Conservation (phyloP, 1,139 yeast species). For the Casaregolazyma suthepensis region DNA sequence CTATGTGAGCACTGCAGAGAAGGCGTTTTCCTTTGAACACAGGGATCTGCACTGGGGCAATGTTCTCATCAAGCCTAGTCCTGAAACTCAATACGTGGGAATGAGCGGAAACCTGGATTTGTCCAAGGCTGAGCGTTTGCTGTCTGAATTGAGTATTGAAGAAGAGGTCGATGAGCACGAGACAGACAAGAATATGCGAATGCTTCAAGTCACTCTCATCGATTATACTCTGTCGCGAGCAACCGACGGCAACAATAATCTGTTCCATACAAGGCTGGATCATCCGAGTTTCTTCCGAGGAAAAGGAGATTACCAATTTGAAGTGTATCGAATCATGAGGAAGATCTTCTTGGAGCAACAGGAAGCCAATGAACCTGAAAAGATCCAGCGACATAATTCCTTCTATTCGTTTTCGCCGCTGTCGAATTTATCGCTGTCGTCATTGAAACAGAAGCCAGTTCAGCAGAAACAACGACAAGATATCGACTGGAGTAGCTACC, state of each 20-base stretch:
- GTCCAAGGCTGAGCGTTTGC: slow-evolving; percentile 12
- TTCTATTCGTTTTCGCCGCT: slow-evolving; percentile 5
- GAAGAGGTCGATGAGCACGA: slow-evolving; percentile 15
- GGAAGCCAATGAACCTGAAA: neutral
- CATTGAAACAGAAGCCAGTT: neutral
- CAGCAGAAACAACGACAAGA: slow-evolving; percentile 4
- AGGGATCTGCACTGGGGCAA: slow-evolving; percentile 65
- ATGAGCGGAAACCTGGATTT: neutral
- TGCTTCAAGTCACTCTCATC: slow-evolving; percentile 43
- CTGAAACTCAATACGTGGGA: neutral
- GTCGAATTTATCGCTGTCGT: slow-evolving; percentile 4
- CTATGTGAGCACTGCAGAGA: slow-evolving; percentile 48
- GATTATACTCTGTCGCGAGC: slow-evolving; percentile 53
- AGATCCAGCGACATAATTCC: neutral
- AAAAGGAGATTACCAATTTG: slow-evolving; percentile 47
- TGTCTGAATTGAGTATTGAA: slow-evolving; percentile 14
- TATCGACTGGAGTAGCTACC: slow-evolving; percentile 39
- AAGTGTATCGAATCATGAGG: slow-evolving; percentile 46
- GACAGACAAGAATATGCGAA: slow-evolving; percentile 15
- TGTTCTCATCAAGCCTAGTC: slow-evolving; percentile 31
- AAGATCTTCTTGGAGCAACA: slow-evolving; percentile 17
- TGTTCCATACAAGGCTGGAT: slow-evolving; percentile 34
- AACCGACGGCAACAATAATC: slow-evolving; percentile 19
- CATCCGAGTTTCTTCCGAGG: slow-evolving; percentile 50
- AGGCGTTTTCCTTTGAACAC: slow-evolving; percentile 52